Base-by-base conservation (phyloP, 1,284 basidiomycete species). In the Vanrija sp. region DNA sequence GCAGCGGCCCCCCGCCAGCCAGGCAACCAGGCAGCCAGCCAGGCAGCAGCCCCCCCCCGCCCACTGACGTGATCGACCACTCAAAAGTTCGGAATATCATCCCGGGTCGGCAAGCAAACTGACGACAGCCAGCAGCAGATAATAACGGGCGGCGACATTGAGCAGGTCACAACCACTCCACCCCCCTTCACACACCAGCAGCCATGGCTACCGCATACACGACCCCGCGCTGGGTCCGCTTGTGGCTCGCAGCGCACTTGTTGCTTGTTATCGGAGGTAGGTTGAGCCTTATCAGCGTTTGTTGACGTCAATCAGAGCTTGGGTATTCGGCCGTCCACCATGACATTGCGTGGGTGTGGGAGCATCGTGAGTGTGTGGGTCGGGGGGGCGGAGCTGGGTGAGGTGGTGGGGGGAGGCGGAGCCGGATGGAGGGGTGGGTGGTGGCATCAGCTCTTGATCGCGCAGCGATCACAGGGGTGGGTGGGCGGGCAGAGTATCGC, bases 231-330 rank as follows among this genome's bases (percentile, higher is more conserved):
- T 88, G 86, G 86, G 78, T 88, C 42, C 81, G 85, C 0, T 69
- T 81, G 38, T 89, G 88, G 88, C 88, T 89, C 66, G 21, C 65
- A 84, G 3, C 55, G 88, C 43, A 83, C 83, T 79, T 80, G 4
- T 79, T 85, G 6, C 65, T 76, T 53, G 77, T 77, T 65, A 8
- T 79, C 75, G 76, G 21, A 23, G 73, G 75, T 72, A 39, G 57
- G 66, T 56, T 25, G 44, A 47, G 80, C 86, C 7, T 25, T 44
- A 38, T 39, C 43, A 19, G 9, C 42, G 29, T 16, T n/a, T 15
- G 23, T 25, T 50, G 55, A 44, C 40, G 21, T 21, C 28, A 8
- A 3, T 3, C 25, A 73, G 88, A 91, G 21, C 21, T 23, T 2
- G 21, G 21, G 5, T 23, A 23, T 23, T 23, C 21, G 21, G 21